Evolutionary conservation across 805 yeast genomes (phyloP), one percentile per base, ranked within the genome.

Genomic region (Metschnikowia baotianmanensis): DNA sequence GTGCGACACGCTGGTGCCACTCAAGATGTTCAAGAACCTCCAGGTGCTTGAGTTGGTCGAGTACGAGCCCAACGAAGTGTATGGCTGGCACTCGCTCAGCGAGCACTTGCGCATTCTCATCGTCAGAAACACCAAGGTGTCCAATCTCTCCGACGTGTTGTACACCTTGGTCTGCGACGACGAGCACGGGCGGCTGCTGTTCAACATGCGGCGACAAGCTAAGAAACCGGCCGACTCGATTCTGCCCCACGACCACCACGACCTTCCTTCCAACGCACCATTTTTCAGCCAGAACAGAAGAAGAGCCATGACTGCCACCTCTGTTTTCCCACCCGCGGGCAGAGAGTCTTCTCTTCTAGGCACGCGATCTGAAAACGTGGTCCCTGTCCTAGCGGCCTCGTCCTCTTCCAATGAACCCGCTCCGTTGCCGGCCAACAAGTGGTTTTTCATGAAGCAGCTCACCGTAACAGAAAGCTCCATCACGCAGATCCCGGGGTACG

Each of bases 1-100:
- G 0, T 80, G 82, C 56, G 87, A 82, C 52, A 79, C 86, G 3
- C 73, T 83, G 4, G 81, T 82, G 7, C 86, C 87, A 3, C 56
- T 82, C n/a, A 63, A 63, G 28, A 68, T 77, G 58, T 82, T 81
- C 58, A 80, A 78, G 46, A 82, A 79, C 53, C 60, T 81, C 34
- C 77, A 80, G 35, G 83, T 81, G 16, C 61, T 81, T 32, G 87
- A 81, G 53, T 58, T 82, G 3, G 65, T 68, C 20, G 83, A 79
- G 42, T 65, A 78, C 43, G 84, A 79, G 46, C 82, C 84, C 15
- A 77, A 79, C 45, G 83, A 80, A 46, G 66, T 82, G 8, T 80
- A 67, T 57, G 87, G 87, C 2, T 81, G 87, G 87, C 71, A 80
- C 52, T 51, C 60, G 12, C 53, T 81, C 24, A 67, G 83, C 45